Base-by-base conservation (phyloP, 2,329 filamentous ascomycete species). In the Pseudopithomyces maydicus region DNA sequence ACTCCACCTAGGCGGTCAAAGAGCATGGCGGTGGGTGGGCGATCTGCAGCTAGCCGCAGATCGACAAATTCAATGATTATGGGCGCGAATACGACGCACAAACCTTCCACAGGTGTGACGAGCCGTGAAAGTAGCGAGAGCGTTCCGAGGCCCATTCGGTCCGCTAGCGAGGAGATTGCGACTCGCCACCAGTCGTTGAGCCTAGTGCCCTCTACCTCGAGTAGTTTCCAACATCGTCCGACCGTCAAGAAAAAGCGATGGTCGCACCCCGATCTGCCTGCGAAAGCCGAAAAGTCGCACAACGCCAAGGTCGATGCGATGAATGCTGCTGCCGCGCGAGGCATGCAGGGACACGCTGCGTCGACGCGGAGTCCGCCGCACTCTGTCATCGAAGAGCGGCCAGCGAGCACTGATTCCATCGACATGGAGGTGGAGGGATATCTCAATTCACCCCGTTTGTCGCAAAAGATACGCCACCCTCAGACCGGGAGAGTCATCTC, bases 391-490 rank as follows among this genome's bases (percentile, higher is more conserved):
- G 89, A 92, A 58, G 90, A 92, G 66, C 84, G 91, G 10, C 90
- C 90, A 0, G 84, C 82, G 14, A 96, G 91, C 55, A 84, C 89
- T 7, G 93, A 97, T 75, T 96, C 93, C 0, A 86, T 98, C 41
- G 93, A 97, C 64, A 85, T 93, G 68, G 91, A 92, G 0, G 92
- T 99, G 0, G 87, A 92, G 54, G 86, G 88, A 1, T 99, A 96
- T 70, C 81, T 98, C 6, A 87, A 88, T 66, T 92, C 92, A 11
- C 88, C 92, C 0, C 87, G 93, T 7, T 78, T 99, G 52, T 96
- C 91, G 3, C 93, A 97, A 69, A 96, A 90, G 76, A 91, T 98
- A 50, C 83, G 84, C 20, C 91, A 97, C 75, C 92, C 92, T 0
- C 88, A 91, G 56, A 96, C 91, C 0, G 92, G 93, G 1, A 87